Evolutionary conservation across 306 rosid species (phyloP), one percentile per base, ranked within the genome.

Genomic region (Prosopis cineraria): DNA sequence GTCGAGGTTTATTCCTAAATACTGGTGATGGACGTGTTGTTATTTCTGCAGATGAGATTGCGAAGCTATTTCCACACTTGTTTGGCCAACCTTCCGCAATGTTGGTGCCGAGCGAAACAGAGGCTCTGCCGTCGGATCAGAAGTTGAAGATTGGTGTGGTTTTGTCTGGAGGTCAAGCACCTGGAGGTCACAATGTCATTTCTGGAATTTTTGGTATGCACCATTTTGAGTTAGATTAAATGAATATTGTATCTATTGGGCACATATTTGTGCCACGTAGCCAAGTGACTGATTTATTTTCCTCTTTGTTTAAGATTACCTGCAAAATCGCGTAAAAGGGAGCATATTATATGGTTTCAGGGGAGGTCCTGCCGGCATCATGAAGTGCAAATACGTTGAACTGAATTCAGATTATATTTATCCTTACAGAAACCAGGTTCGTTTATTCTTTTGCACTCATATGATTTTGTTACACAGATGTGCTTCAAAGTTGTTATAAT

Each of bases 301-400:
- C 22, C 11, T 75, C 5, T 67, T 77, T 25, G 64, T 56, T 14
- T 45, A 63, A 96, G 99, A 96, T 91, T 96, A 96, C 85, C 76
- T 96, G 89, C 98, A 93, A 86, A 90, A 90, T 19, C 93, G 82
- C 1, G 93, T 85, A 3, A 77, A 81, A 68, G 98, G 97, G 73
- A 93, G 99, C 91, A 87, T 85, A 37, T 72, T 96, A 85, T 96
- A 91, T 72, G 99, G 98, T 58, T 96, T 96, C 84, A 88, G 75
- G 70, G 99, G 99, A 7, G 99, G 99, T 34, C 99, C 99, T 64
- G 99, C 98, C 29, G 99, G 99, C 66, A 91, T 96, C 78, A 93
- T 96, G 98, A 96, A 93, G 83, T 53, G 94, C 78, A 96, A 96
- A 78, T 96, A 87, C 76, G 53, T 90, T 68, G 99, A 93, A 75